These are phyloP conservation scores for Cordyceps pruinosa DNA, from an alignment of 2,329 filamentous ascomycete genomes.

Conservation along the genomic window DNA sequence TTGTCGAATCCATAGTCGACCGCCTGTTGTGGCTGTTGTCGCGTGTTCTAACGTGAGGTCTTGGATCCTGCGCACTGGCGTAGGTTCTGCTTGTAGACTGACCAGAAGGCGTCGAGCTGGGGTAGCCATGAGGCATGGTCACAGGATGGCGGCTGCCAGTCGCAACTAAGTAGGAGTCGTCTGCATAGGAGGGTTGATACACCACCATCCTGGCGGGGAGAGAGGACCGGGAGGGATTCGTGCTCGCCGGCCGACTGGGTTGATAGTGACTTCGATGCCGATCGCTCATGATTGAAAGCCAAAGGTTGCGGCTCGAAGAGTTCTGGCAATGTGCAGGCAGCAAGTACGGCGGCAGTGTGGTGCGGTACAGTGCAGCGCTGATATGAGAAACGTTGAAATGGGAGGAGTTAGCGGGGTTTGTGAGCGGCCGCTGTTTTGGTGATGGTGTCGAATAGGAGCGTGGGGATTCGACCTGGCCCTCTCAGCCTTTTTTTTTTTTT, in stretches of 20 bases:
- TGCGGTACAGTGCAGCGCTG: neutral
- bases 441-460: neutral
- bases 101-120: conserved; percentile 26
- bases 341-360: too few relatives aligned
- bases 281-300: conserved; percentile 35
- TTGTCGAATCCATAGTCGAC: conserved; percentile 43
- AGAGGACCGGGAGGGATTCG: conserved; percentile 46
- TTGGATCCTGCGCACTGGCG: conserved; percentile 46
- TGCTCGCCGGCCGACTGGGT: conserved; percentile 37
- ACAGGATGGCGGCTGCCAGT: conserved; percentile 28
- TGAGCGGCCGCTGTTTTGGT: neutral
- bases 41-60: conserved; percentile 39
- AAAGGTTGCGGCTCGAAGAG: neutral
- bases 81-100: conserved; percentile 47
- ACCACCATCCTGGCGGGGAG: conserved; percentile 45
- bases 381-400: neutral
- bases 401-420: neutral
- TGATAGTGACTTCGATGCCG: conserved; percentile 36
- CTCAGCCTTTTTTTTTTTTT: too few relatives aligned
- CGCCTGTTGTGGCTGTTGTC: conserved; percentile 43
- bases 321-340: too few relatives aligned
- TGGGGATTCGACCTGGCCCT: too few relatives aligned
- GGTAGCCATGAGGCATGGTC: conserved; percentile 28
- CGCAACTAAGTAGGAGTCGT: conserved; percentile 49
- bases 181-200: conserved; percentile 43